Percentiles rank a stretch among this genome's conserved stretches.
phyloP scores from a whole-genome alignment of 106 monocot species.

The Dendrobium officinale region DNA sequence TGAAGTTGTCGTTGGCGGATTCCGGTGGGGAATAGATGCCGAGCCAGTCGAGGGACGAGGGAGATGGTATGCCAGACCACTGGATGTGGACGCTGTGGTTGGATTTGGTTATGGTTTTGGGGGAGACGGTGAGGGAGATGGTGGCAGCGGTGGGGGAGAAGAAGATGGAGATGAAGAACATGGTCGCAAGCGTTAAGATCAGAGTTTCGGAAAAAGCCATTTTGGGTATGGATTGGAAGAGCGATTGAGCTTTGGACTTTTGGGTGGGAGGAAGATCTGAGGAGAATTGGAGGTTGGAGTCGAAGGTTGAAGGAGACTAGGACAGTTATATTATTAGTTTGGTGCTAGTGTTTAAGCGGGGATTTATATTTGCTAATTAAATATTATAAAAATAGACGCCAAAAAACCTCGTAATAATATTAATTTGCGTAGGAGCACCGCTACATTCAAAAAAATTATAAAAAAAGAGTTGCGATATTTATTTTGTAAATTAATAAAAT shows the following conservation, averaged over 20 bases:
- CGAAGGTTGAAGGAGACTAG: too few relatives aligned
- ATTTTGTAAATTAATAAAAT: too few relatives aligned
- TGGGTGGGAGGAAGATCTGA: background rate
- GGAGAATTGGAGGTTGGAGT: background rate
- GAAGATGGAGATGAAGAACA: slow-evolving; percentile 15
- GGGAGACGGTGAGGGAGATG: slow-evolving; percentile 47
- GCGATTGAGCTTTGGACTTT: too few relatives aligned
- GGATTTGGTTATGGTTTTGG: slow-evolving; percentile 43
- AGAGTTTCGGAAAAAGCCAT: background rate
- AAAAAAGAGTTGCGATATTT: too few relatives aligned
- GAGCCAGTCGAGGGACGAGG: slow-evolving; percentile 73
- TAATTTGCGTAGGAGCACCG: too few relatives aligned
- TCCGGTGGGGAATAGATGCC: slow-evolving; percentile 85
- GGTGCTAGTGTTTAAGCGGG: too few relatives aligned
- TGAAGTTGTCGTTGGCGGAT: slow-evolving; percentile 55
- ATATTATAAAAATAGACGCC: too few relatives aligned
- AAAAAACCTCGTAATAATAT: too few relatives aligned
- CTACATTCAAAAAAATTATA: too few relatives aligned
- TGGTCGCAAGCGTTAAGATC: background rate
- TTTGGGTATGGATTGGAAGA: background rate
- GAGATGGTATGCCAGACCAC: slow-evolving; percentile 63
- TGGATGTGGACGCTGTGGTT: slow-evolving; percentile 41
- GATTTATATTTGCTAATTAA: too few relatives aligned
- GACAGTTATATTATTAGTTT: too few relatives aligned
- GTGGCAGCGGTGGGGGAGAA: slow-evolving; percentile 8